Evolutionary conservation across 371 early-diverging fungal genomes (phyloP), one percentile per base, ranked within the genome.

Genomic region (Blastocladiella emersonii): DNA sequence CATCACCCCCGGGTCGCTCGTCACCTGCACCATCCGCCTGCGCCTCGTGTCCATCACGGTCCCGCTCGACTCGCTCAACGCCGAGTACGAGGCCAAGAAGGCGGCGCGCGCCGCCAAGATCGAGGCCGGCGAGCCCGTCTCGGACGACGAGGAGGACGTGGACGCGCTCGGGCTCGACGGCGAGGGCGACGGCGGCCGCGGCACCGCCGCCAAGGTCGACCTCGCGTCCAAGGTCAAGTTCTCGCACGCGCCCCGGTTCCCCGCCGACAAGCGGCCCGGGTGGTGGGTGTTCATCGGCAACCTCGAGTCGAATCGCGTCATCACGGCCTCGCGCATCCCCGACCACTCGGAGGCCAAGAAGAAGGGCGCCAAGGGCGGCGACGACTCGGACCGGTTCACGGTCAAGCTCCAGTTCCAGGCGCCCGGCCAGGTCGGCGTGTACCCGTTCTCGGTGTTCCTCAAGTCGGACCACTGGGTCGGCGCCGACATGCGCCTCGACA

Each of bases 241-340:
- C 36, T 23, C 57, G 57, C 37, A 57, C 57, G 6, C 37, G 37
- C 57, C 57, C 23, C 57, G 37, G 57, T 37, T 57, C 57, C 34
- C 34, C 23, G 36, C 57, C 59, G 61, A 74, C 65, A 91, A 90
- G 77, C 86, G 83, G 61, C 88, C 92, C 56, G 82, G 77, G 70
- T 97, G 94, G 94, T 95, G 93, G 93, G 78, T 96, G 41, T 81
- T 90, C 63, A 76, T 96, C 71, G 92, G 88, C 49, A 90, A 92
- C 70, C 82, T 80, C 64, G 84, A 83, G 69, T 84, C 84, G 57
- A 86, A 89, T 70, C 87, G 90, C 61, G 84, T 90, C 62, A 84
- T 95, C 19, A 80, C 83, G 36, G 76, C 89, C n/a, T 73, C 79
- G 61, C 85, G 85, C 63, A 83, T 95, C 35, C 83, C 83, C 35